A percentile compares a stretch with the other conserved stretches of the same genome.
Conservation (phyloP, 306 rosid species). For the Arachis stenosperma region DNA sequence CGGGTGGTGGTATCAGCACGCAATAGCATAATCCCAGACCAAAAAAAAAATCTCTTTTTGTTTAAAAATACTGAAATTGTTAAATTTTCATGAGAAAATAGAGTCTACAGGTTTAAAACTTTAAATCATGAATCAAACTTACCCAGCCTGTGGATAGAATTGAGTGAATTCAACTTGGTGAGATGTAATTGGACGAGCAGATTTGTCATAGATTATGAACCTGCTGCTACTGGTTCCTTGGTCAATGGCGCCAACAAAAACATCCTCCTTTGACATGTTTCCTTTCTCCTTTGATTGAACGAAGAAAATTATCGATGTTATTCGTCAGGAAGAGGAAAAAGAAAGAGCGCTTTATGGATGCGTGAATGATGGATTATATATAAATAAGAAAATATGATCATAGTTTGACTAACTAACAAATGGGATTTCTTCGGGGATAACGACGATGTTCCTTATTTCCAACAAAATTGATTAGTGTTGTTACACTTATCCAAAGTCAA, state of each 20-base stretch:
- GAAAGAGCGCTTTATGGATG: too few species aligned
- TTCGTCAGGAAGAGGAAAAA: not conserved
- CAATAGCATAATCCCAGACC: not conserved
- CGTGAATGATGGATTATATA: too few species aligned
- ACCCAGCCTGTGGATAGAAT: conserved; percentile 86
- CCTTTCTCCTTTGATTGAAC: not conserved
- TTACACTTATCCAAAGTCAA: too few species aligned
- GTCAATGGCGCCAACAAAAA: conserved; percentile 74
- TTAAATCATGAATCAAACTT: not conserved
- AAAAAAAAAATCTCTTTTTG: too few species aligned
- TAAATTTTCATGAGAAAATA: too few species aligned
- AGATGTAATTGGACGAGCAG: conserved; percentile 54
- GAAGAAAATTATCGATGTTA: not conserved
- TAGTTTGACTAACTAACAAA: too few species aligned
- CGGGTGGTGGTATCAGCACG: not conserved
- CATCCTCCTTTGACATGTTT: conserved; percentile 50
- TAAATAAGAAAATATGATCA: too few species aligned
- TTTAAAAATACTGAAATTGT: too few species aligned
- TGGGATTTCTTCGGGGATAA: too few species aligned
- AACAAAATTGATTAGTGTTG: too few species aligned
- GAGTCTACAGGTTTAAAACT: too few species aligned
- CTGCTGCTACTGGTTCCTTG: conserved; percentile 94
- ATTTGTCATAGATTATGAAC: conserved; percentile 70
- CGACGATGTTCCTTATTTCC: too few species aligned
- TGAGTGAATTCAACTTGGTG: conserved; percentile 96